Evolutionary conservation across 176 grass and related monocot genomes (phyloP).

Genomic region (Triticum urartu): DNA sequence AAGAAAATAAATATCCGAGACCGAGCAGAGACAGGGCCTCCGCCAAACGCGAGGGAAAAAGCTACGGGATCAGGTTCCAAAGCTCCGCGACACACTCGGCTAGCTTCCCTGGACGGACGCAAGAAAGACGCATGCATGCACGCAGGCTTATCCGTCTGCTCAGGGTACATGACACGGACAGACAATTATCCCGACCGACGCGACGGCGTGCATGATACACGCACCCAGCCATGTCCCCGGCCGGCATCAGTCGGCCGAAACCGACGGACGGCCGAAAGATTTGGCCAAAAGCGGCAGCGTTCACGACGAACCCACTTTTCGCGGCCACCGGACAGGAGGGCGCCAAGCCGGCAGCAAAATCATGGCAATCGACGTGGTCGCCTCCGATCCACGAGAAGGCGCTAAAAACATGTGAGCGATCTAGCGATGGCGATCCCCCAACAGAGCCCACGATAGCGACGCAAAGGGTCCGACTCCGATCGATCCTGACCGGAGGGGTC

Average conservation of each 20-base stretch:
- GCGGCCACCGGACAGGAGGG: too few relatives aligned
- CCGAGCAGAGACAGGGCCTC: not conserved
- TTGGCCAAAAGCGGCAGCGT: slow-evolving; percentile 5
- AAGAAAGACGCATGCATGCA: not conserved
- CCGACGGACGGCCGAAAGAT: not conserved
- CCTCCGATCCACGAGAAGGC: slow-evolving; percentile 32
- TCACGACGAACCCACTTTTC: not conserved
- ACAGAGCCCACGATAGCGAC: slow-evolving; percentile 35
- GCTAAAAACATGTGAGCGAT: slow-evolving; percentile 38
- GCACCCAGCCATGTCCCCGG: slow-evolving; percentile 1
- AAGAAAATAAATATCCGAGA: not conserved
- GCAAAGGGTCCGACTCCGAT: not conserved
- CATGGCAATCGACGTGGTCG: not conserved
- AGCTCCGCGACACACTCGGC: not conserved
- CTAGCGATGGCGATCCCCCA: slow-evolving; percentile 46
- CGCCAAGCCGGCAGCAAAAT: not conserved
- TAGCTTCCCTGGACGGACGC: not conserved
- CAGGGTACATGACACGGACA: not conserved
- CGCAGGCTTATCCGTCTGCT: slow-evolving; percentile 21
- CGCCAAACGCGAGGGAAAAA: not conserved
- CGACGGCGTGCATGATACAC: slow-evolving; percentile 15
- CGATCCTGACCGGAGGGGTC: not conserved
- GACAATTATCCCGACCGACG: slow-evolving; percentile 9
- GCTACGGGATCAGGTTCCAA: not conserved
- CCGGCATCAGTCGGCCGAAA: not conserved